Evolutionary conservation across 495 filamentous ascomycete genomes (phyloP).

Genomic region (Xylaria scruposa): DNA sequence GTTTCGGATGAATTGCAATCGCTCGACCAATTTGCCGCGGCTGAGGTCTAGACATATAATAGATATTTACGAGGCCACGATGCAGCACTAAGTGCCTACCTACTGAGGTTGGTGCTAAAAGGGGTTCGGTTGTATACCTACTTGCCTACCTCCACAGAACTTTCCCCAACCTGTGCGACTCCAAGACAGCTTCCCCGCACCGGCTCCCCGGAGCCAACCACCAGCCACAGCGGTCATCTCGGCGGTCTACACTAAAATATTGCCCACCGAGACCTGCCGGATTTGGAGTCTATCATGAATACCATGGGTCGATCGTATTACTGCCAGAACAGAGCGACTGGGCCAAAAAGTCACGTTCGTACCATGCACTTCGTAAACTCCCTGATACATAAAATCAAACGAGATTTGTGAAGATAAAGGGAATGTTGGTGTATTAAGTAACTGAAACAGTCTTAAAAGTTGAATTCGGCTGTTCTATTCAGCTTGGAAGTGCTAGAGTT

Average conservation of each 20-base stretch:
- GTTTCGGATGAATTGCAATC: background rate
- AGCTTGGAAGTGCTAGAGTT: too few species aligned
- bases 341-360: too few species aligned
- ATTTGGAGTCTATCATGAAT: background rate
- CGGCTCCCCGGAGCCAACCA: background rate
- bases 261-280: slow-evolving; percentile 7
- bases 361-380: too few species aligned
- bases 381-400: too few species aligned
- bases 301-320: background rate
- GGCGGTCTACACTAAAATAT: background rate
- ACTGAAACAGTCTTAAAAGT: too few species aligned
- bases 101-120: background rate
- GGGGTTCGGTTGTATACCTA: too few species aligned
- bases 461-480: too few species aligned
- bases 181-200: slow-evolving; percentile 1
- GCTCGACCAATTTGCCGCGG: background rate
- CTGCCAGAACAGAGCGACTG: too few species aligned
- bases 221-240: slow-evolving; percentile 6
- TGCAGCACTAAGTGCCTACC: background rate
- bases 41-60: background rate
- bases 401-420: too few species aligned
- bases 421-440: too few species aligned
- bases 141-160: background rate
- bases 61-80: background rate
- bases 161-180: background rate